Percentiles rank a stretch among this genome's conserved stretches.
phyloP scores from a whole-genome alignment of 306 rosid species.

The Vachellia pachyceras region DNA sequence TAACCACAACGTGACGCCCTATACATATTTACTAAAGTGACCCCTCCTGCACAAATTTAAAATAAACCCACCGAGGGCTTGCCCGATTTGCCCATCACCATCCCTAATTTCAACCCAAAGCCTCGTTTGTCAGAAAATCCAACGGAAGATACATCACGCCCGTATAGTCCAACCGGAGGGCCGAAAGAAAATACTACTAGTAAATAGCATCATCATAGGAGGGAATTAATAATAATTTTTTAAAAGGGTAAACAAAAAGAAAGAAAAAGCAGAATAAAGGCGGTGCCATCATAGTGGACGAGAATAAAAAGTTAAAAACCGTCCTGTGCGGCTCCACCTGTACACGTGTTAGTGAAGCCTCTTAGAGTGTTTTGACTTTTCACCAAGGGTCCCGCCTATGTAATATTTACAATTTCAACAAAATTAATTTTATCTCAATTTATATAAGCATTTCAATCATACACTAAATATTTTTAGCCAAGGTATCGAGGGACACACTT shows the following conservation, averaged over 20 bases:
- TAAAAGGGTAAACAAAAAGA: not conserved
- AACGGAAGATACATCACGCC: conserved; percentile 72
- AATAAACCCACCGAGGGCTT: not conserved
- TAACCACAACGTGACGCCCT: conserved; percentile 18
- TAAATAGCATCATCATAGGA: not conserved
- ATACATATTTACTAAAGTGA: conserved; percentile 36
- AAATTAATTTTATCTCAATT: no score
- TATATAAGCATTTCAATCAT: no score
- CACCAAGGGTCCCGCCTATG: conserved; percentile 56
- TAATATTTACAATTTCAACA: no score
- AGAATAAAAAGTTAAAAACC: conserved; percentile 21
- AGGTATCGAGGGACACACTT: conserved; percentile 25
- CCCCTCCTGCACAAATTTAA: conserved; percentile 10
- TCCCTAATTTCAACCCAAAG: conserved; percentile 47
- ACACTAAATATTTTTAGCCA: conserved; percentile 35
- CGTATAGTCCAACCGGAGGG: no score
- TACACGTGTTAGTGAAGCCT: conserved; percentile 53
- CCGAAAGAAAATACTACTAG: no score
- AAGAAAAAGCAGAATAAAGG: not conserved
- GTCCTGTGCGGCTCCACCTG: conserved; percentile 30
- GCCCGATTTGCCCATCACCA: conserved; percentile 27
- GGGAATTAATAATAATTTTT: not conserved
- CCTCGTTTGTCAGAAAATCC: conserved; percentile 83
- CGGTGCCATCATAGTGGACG: conserved; percentile 21
- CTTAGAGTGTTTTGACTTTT: conserved; percentile 63